Conservation (phyloP, 108 stramenopile genomes). For the Cylindrotheca closterium region DNA sequence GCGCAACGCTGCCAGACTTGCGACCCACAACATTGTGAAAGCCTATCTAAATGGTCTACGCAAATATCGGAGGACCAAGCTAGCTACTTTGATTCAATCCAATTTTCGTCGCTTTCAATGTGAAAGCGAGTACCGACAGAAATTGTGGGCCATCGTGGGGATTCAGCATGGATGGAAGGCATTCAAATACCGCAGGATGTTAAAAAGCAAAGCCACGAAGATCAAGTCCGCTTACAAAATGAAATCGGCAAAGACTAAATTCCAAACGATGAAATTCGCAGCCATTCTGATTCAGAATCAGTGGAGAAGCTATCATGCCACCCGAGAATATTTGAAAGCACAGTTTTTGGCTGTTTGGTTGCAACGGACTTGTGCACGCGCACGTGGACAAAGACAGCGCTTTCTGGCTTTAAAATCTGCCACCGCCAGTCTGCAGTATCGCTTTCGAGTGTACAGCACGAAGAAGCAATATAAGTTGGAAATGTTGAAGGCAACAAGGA, state of each 20-base stretch:
- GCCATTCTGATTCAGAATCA: constrained; percentile 3
- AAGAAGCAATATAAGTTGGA: neutral
- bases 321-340: neutral
- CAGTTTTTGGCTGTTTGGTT: constrained; percentile 6
- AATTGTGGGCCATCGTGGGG: constrained; percentile 1
- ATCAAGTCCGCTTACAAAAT: constrained; percentile 1
- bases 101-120: constrained; percentile 8
- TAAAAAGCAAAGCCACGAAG: neutral
- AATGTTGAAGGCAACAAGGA: neutral
- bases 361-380: constrained; percentile 2
- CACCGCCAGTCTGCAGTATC: neutral
- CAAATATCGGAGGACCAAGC: constrained; percentile 16
- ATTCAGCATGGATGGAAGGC: constrained; percentile 25
- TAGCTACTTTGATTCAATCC: constrained; percentile 24
- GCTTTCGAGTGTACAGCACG: too few relatives aligned
- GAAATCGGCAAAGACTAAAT: neutral
- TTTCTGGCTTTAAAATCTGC: neutral
- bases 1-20: constrained; percentile 18
- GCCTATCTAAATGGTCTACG: constrained; percentile 22
- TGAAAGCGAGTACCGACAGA: neutral
- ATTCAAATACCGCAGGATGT: neutral
- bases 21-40: constrained; percentile 33
- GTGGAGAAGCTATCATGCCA: neutral
- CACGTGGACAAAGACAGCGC: neutral
- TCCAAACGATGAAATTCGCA: neutral